Evolutionary conservation across 805 yeast genomes (phyloP).

Genomic region (Yamadazyma endophytica): DNA sequence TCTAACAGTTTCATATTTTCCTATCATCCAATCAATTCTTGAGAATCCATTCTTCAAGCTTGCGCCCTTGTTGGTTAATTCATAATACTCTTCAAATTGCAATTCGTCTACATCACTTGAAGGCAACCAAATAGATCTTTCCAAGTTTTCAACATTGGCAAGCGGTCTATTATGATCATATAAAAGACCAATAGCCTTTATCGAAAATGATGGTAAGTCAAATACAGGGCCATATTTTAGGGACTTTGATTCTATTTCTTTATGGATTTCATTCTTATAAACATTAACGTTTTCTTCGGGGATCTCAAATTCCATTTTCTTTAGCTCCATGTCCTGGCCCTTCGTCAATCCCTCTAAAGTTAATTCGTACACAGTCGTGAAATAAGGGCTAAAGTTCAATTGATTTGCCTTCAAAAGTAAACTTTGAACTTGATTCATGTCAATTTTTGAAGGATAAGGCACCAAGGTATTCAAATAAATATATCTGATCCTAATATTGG

Average conservation of each 20-base stretch:
- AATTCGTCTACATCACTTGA: conserved; percentile 67
- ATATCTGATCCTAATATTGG: conserved; percentile 46
- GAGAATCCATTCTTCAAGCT: conserved; percentile 67
- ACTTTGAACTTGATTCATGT: conserved; percentile 57
- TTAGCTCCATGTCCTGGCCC: conserved; percentile 43
- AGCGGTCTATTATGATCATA: conserved; percentile 68
- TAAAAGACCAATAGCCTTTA: conserved; percentile 48
- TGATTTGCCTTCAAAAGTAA: conserved; percentile 52
- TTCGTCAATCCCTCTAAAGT: conserved; percentile 41
- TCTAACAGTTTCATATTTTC: conserved; percentile 43
- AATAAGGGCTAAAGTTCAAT: conserved; percentile 59
- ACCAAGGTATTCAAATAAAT: conserved; percentile 43
- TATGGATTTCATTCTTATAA: conserved; percentile 26
- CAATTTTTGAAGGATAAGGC: conserved; percentile 65
- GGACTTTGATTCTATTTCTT: conserved; percentile 34
- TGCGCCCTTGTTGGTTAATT: conserved; percentile 74
- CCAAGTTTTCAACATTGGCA: conserved; percentile 52
- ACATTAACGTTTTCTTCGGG: conserved; percentile 1
- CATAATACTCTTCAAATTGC: conserved; percentile 82
- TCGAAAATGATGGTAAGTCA: conserved; percentile 43
- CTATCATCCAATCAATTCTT: conserved; percentile 71
- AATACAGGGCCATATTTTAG: conserved; percentile 53
- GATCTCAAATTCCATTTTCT: conserved; percentile 8
- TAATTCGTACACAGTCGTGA: conserved; percentile 45
- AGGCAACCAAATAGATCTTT: conserved; percentile 84